These are phyloP conservation scores for Botrytis medusae DNA, from an alignment of 2,329 filamentous ascomycete genomes.

Conservation along the genomic window DNA sequence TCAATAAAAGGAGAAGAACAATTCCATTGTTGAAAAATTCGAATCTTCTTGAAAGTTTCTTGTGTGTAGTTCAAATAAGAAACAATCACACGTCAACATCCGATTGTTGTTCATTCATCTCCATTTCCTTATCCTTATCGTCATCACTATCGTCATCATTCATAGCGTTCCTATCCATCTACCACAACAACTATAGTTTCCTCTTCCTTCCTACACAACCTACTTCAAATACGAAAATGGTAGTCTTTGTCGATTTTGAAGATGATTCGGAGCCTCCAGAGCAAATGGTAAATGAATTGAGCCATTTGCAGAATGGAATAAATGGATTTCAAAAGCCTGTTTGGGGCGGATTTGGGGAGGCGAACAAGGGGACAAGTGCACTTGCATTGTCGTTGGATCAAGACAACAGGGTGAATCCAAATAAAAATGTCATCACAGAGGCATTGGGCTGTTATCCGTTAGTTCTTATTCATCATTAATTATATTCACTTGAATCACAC, in stretches of 20 bases:
- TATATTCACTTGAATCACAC: constrained; percentile 20
- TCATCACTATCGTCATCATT: not conserved
- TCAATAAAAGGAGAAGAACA: not conserved
- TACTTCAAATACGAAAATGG: constrained; percentile 31
- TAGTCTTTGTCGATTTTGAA: constrained; percentile 40
- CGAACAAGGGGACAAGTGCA: not conserved
- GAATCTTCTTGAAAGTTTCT: not conserved
- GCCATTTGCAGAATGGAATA: constrained; percentile 15
- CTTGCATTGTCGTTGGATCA: constrained; percentile 8
- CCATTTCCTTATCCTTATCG: constrained; percentile 25
- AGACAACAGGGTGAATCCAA: constrained; percentile 43
- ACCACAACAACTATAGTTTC: not conserved
- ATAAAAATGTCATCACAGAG: constrained; percentile 59
- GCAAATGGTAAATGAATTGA: constrained; percentile 19
- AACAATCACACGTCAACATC: constrained; percentile 23
- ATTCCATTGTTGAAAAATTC: not conserved
- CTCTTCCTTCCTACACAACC: not conserved
- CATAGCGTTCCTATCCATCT: not conserved
- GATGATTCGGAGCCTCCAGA: constrained; percentile 39
- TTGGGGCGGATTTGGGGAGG: constrained; percentile 22
- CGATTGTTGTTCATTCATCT: constrained; percentile 27
- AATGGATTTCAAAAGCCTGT: constrained; percentile 24
- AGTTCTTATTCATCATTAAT: constrained; percentile 46
- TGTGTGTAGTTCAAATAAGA: constrained; percentile 35
- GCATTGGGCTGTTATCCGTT: constrained; percentile 68